Evolutionary conservation across 2,329 filamentous ascomycete species (phyloP).

Genomic region (Colletotrichum sp.): DNA sequence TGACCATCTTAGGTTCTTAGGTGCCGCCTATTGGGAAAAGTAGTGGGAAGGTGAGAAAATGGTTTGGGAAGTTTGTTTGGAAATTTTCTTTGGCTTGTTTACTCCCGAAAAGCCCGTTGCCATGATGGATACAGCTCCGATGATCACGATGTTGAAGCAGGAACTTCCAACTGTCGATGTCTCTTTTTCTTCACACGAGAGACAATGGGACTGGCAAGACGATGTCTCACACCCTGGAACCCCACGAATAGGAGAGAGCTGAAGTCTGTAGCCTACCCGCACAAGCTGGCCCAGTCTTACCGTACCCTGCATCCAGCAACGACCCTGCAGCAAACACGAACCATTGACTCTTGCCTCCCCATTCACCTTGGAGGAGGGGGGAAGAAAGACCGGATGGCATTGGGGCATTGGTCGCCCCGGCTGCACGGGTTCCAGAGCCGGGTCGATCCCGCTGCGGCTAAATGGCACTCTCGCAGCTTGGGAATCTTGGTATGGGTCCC

Average conservation of each 20-base stretch:
- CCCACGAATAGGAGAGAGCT: neutral
- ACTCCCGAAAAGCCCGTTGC: neutral
- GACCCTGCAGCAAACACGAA: neutral
- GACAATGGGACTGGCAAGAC: neutral
- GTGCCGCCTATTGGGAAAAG: neutral
- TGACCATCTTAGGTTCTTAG: slow-evolving; percentile 8
- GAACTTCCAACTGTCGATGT: neutral
- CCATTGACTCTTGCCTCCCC: neutral
- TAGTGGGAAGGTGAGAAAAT: neutral
- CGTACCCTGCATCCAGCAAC: neutral
- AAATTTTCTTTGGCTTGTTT: slow-evolving; percentile 1
- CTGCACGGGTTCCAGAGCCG: slow-evolving; percentile 4
- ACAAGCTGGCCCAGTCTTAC: neutral
- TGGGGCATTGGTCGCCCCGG: slow-evolving; percentile 9
- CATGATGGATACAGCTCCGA: neutral
- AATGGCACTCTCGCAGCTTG: neutral
- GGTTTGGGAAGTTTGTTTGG: slow-evolving; percentile 15
- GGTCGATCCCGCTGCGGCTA: slow-evolving; percentile 14
- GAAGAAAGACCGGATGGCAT: neutral
- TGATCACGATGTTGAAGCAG: neutral
- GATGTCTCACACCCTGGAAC: neutral
- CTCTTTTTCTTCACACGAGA: neutral
- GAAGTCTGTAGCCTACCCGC: neutral
- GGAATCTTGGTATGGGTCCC: neutral
- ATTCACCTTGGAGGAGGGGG: neutral